Evolutionary conservation across 176 grass and related monocot genomes (phyloP).

Genomic region (Ensete ventricosum): DNA sequence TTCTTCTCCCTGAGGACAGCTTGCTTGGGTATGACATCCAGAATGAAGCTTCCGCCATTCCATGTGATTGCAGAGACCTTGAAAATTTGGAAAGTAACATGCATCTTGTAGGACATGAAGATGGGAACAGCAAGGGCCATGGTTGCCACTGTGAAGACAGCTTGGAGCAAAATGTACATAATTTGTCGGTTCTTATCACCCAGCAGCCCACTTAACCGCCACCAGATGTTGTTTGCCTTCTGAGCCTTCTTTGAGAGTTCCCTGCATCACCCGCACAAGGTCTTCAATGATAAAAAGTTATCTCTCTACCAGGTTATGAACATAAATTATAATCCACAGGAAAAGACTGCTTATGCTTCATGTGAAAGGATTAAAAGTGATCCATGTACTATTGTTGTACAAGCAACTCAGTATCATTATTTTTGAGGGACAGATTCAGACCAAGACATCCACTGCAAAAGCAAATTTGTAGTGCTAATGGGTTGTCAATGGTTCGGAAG

Average conservation of each 20-base stretch:
- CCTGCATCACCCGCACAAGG: constrained; percentile 22
- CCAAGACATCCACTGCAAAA: no score
- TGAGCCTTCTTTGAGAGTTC: constrained; percentile 98
- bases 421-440: no score
- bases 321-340: no score
- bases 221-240: constrained; percentile 97
- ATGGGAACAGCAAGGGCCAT: constrained; percentile 76
- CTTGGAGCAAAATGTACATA: constrained; percentile 89
- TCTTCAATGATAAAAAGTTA: no score
- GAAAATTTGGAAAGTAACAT: constrained; percentile 70
- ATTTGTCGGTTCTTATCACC: constrained; percentile 77
- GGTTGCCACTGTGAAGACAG: constrained; percentile 68
- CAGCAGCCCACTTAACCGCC: constrained; percentile 76
- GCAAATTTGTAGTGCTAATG: no score
- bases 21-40: constrained; percentile 78
- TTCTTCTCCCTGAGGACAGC: constrained; percentile 75
- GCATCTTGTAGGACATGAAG: constrained; percentile 83
- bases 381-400: no score
- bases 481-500: no score
- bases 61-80: constrained; percentile 80
- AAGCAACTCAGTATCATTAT: no score
- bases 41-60: constrained; percentile 90
- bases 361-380: no score
- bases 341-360: no score
- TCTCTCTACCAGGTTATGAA: no score